These are phyloP conservation scores for Lachancea meyersii DNA, from an alignment of 805 yeast species.

Conservation along the genomic window DNA sequence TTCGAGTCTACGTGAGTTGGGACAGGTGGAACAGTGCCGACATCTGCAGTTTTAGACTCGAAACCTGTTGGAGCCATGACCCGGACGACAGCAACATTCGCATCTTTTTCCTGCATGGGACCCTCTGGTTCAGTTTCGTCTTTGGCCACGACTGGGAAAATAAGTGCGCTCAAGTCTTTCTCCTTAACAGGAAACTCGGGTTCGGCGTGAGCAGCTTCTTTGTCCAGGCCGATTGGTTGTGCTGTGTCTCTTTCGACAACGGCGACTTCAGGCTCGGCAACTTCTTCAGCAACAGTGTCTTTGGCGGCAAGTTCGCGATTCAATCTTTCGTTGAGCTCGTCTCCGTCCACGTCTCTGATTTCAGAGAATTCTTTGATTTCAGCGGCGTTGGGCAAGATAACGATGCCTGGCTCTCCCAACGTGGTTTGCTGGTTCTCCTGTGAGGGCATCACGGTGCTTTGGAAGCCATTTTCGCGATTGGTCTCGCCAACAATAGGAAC, in stretches of 20 bases:
- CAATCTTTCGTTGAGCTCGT: constrained; percentile 47
- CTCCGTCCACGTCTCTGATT: constrained; percentile 49
- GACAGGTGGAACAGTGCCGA: neutral
- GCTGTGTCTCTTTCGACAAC: constrained; percentile 2
- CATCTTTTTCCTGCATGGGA: neutral
- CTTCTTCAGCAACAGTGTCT: constrained; percentile 3
- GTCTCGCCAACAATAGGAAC: constrained; percentile 9
- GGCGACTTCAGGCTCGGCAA: neutral
- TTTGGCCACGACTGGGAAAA: constrained; percentile 2
- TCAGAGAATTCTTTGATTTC: constrained; percentile 61
- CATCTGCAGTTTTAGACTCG: neutral
- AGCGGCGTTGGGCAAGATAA: constrained; percentile 45
- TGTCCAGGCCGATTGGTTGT: neutral
- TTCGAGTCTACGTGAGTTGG: neutral
- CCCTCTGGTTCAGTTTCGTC: neutral
- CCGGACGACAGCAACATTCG: no score
- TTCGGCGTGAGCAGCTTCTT: neutral
- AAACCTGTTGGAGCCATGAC: no score
- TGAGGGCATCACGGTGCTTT: constrained; percentile 40
- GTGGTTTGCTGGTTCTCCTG: constrained; percentile 35
- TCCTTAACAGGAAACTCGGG: constrained; percentile 5
- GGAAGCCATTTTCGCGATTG: constrained; percentile 10
- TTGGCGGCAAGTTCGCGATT: constrained; percentile 18
- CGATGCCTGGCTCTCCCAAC: constrained; percentile 68
- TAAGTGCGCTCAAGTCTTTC: constrained; percentile 1